Evolutionary conservation across 164 flowering plant genomes (phyloP), one percentile per base, ranked within the genome.

Genomic region (Umbellularia californica): DNA sequence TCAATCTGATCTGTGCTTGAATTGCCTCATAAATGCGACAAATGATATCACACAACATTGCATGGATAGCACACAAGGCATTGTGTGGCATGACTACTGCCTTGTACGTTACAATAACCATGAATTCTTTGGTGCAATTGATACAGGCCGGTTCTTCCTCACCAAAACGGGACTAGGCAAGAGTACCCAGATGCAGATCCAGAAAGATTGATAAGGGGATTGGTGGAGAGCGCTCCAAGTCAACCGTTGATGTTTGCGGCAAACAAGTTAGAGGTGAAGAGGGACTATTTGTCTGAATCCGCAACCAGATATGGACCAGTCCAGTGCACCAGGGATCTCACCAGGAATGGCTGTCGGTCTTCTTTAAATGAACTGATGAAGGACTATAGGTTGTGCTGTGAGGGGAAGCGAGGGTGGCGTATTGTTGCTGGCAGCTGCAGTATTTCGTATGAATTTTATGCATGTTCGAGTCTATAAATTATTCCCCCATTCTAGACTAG

Each of bases 301-400:
- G 64, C 5, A 24, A 60, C 7, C 23, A 20, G 64, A 22, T 60
- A 60, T n/a, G 64, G 64, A 20, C n/a, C n/a, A 19, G 64, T n/a
- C 22, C 64, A 60, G 64, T 60, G 64, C 64, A 60, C 64, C 64
- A 60, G 64, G 64, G 64, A 60, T 60, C 64, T 60, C 10, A 60
- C 10, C 23, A 22, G 64, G 20, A 5, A 15, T 60, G 64, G 23
- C 6, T 60, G 64, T 60, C 10, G 64, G 64, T 14, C 64, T 19
- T n/a, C 24, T n/a, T 22, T 60, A 22, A 9, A 20, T 22, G 22
- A 60, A 10, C 64, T 60, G 64, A 60, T 60, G 64, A 60, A 60
- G 22, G 12, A 60, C 64, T 60, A 60, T n/a, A 22, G 23, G 24
- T 5, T 19, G 20, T 60, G 64, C 64, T 60, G 64, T 17, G 64